These are phyloP conservation scores for Cutaneotrichosporon curvatum DNA, from an alignment of 1,284 basidiomycete genomes.

Conservation along the genomic window DNA sequence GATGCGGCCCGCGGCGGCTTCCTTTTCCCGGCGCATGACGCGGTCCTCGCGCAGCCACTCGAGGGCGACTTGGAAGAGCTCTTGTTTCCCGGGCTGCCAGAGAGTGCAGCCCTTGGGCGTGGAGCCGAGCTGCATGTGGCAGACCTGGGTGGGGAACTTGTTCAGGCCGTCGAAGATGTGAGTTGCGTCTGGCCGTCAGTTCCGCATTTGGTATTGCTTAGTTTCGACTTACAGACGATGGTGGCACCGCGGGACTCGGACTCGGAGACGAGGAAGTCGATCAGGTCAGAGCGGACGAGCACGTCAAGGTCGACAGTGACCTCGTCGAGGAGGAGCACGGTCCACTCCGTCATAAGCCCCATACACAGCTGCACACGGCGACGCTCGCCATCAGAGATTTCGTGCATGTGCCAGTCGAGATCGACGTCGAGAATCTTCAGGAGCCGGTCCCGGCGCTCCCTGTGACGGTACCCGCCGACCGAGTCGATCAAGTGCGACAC, in stretches of 20 bases:
- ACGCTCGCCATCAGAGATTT: slow-evolving; percentile 92
- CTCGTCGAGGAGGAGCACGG: slow-evolving; percentile 88
- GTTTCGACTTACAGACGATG: slow-evolving; percentile 64
- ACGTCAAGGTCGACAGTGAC: slow-evolving; percentile 99
- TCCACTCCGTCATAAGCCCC: slow-evolving; percentile 94
- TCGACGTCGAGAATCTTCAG: slow-evolving; percentile 92
- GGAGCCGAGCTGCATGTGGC: slow-evolving; percentile 76
- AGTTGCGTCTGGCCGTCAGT: slow-evolving; percentile 61
- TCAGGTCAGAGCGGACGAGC: slow-evolving; percentile 82
- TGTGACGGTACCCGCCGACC: slow-evolving; percentile 90
- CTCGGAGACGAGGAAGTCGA: slow-evolving; percentile 79
- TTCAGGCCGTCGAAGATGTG: slow-evolving; percentile 90
- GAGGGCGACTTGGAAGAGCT: slow-evolving; percentile 66
- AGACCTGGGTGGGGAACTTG: slow-evolving; percentile 79
- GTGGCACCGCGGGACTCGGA: slow-evolving; percentile 75
- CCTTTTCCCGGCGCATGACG: slow-evolving; percentile 56
- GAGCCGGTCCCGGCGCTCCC: slow-evolving; percentile 74
- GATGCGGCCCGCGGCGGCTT: slow-evolving; percentile 52
- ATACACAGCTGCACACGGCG: slow-evolving; percentile 90
- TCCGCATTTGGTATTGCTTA: neutral
- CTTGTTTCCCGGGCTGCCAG: slow-evolving; percentile 56
- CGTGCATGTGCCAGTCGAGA: slow-evolving; percentile 63
- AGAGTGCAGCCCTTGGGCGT: slow-evolving; percentile 56
- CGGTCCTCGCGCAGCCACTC: slow-evolving; percentile 81
- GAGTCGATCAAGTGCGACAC: slow-evolving; percentile 88